Evolutionary conservation across 371 early-diverging fungal genomes (phyloP).

Genomic region (Saksenaea oblongispora): DNA sequence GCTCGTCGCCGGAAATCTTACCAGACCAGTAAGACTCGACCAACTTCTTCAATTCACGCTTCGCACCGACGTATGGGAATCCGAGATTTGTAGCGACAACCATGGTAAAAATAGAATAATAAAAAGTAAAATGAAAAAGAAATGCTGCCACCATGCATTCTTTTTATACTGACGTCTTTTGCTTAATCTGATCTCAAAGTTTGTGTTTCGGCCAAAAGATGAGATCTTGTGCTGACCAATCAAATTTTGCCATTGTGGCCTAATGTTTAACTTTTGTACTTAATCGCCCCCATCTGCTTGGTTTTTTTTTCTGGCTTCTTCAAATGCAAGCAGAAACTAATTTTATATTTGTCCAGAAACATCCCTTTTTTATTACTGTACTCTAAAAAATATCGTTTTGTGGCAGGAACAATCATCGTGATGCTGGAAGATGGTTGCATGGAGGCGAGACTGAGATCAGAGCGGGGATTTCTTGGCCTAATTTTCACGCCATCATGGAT

Average conservation of each 20-base stretch:
- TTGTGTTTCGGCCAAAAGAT: neutral
- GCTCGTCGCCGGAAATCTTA: conserved; percentile 76
- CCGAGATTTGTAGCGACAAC: conserved; percentile 76
- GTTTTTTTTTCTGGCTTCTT: neutral
- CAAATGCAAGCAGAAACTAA: neutral
- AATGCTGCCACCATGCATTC: neutral
- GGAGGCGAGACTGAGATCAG: neutral
- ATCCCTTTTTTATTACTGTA: too few relatives aligned
- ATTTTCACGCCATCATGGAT: conserved; percentile 2
- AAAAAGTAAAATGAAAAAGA: neutral
- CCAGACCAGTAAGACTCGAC: conserved; percentile 93
- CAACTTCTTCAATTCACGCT: conserved; percentile 88
- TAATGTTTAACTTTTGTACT: neutral
- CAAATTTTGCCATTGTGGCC: neutral
- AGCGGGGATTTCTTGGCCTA: neutral
- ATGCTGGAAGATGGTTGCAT: neutral
- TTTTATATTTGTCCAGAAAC: neutral
- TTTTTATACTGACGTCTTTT: neutral
- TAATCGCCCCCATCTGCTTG: neutral
- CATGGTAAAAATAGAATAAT: conserved; percentile 38
- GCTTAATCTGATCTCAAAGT: neutral
- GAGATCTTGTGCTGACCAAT: conserved; percentile 1
- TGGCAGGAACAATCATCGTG: neutral
- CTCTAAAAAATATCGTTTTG: too few relatives aligned
- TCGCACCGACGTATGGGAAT: conserved; percentile 81